A percentile compares a stretch with the other conserved stretches of the same genome.
Conservation (phyloP, 495 filamentous ascomycete genomes). For the Talaromyces borbonicus region DNA sequence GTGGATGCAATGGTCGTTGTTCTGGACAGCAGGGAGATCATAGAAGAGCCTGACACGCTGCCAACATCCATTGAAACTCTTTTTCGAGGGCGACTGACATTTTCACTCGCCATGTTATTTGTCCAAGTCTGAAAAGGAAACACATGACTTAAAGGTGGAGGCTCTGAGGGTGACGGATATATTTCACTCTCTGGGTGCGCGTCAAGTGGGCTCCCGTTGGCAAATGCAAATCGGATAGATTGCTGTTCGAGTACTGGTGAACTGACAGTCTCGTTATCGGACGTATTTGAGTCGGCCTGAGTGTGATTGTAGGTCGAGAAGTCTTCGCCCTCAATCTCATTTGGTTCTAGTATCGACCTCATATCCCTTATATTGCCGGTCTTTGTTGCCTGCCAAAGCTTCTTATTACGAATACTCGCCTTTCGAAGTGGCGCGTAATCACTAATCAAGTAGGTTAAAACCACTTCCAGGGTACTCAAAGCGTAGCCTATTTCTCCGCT, state of each 20-base stretch:
- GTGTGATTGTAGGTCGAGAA: slow-evolving; percentile 23
- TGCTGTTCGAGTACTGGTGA: slow-evolving; percentile 26
- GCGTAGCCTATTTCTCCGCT: slow-evolving; percentile 96
- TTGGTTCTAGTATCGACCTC: slow-evolving; percentile 67
- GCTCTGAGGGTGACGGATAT: not conserved
- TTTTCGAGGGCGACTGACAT: slow-evolving; percentile 44
- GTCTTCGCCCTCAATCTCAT: slow-evolving; percentile 36
- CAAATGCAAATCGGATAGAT: slow-evolving; percentile 15
- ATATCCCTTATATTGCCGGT: slow-evolving; percentile 65
- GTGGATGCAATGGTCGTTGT: slow-evolving; percentile 67
- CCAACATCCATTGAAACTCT: slow-evolving; percentile 79
- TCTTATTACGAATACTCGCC: slow-evolving; percentile 76
- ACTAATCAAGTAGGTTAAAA: slow-evolving; percentile 77
- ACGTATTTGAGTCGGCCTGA: slow-evolving; percentile 16
- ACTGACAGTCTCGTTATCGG: slow-evolving; percentile 30
- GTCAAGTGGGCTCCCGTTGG: slow-evolving; percentile 18
- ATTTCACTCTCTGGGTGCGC: slow-evolving; percentile 30
- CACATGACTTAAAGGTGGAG: slow-evolving; percentile 68
- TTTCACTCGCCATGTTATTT: slow-evolving; percentile 34
- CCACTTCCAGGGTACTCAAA: slow-evolving; percentile 91
- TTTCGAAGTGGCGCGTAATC: slow-evolving; percentile 73
- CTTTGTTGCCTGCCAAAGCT: slow-evolving; percentile 78
- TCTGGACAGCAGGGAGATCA: slow-evolving; percentile 64
- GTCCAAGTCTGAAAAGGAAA: slow-evolving; percentile 71
- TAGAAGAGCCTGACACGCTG: slow-evolving; percentile 79